Conservation (phyloP, 2,329 filamentous ascomycete species). For the Phaeoacremonium minimum region DNA sequence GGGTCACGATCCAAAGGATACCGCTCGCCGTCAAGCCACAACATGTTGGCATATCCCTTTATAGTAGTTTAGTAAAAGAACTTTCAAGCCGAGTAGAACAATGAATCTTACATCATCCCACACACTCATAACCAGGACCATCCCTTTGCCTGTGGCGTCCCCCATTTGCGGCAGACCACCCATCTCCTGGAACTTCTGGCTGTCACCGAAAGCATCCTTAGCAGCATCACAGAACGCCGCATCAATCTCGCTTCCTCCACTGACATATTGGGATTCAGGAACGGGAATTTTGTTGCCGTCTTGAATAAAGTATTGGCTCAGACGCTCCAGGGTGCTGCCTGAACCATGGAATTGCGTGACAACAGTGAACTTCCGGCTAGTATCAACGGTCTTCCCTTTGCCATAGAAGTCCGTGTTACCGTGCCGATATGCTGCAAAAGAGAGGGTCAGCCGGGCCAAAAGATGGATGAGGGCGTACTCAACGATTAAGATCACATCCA, state of each 20-base stretch:
- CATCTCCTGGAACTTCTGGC: slow-evolving; percentile 42
- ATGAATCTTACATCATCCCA: slow-evolving; percentile 31
- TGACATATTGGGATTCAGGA: slow-evolving; percentile 37
- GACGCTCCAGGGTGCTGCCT: slow-evolving; percentile 29
- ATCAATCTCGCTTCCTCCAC: slow-evolving; percentile 42
- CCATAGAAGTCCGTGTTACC: slow-evolving; percentile 54
- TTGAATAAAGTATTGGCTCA: slow-evolving; percentile 54
- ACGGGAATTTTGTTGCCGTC: slow-evolving; percentile 41
- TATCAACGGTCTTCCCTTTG: slow-evolving; percentile 46
- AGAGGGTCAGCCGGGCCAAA: too few species aligned
- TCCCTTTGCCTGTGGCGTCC: slow-evolving; percentile 47
- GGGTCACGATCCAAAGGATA: slow-evolving; percentile 39
- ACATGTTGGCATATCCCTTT: slow-evolving; percentile 53
- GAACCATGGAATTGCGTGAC: slow-evolving; percentile 38
- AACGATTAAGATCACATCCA: slow-evolving; percentile 59
- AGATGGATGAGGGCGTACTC: too few species aligned
- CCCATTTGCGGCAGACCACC: slow-evolving; percentile 55
- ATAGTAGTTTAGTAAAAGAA: not conserved
- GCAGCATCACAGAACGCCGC: slow-evolving; percentile 54
- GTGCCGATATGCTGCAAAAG: slow-evolving; percentile 55
- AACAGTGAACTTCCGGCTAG: slow-evolving; percentile 47
- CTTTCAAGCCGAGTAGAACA: too few species aligned
- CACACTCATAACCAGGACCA: slow-evolving; percentile 61
- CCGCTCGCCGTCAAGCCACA: slow-evolving; percentile 58
- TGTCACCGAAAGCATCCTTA: slow-evolving; percentile 51